Percentiles rank a stretch among this genome's conserved stretches.
Conservation (phyloP, 2,329 filamentous ascomycete species). For the Knufia fluminis region DNA sequence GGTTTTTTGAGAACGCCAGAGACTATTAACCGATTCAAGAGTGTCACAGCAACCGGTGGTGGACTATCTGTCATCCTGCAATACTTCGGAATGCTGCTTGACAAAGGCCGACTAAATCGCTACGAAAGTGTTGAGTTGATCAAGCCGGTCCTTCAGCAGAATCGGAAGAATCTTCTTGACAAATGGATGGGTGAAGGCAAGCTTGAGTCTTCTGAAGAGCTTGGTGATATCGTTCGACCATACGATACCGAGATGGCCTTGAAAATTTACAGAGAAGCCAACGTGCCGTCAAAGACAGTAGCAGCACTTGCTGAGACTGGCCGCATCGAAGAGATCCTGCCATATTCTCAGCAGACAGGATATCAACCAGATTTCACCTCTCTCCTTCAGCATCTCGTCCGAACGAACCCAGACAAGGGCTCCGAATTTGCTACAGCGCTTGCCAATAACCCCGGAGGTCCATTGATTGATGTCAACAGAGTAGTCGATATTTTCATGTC, state of each 20-base stretch:
- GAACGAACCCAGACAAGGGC: constrained; percentile 85
- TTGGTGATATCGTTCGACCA: constrained; percentile 84
- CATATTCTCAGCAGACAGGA: constrained; percentile 73
- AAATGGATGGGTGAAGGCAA: constrained; percentile 98
- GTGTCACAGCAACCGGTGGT: constrained; percentile 58
- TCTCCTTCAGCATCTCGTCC: constrained; percentile 83
- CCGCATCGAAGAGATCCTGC: constrained; percentile 92
- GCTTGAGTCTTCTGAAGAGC: constrained; percentile 88
- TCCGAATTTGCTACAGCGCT: constrained; percentile 89
- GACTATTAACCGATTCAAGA: constrained; percentile 95
- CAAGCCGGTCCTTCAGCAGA: constrained; percentile 83
- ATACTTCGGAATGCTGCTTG: constrained; percentile 94
- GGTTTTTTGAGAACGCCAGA: constrained; percentile 90
- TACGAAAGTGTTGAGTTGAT: constrained; percentile 92
- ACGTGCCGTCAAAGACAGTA: constrained; percentile 86
- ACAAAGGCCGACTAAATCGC: constrained; percentile 87
- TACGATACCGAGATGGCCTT: constrained; percentile 85
- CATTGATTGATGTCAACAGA: constrained; percentile 83
- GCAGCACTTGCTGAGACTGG: constrained; percentile 91
- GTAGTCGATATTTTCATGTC: constrained; percentile 97
- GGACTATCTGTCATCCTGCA: constrained; percentile 92
- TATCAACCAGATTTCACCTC: constrained; percentile 95
- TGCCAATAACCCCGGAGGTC: constrained; percentile 77
- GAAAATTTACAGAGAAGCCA: constrained; percentile 81
- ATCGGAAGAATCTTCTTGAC: constrained; percentile 88